Evolutionary conservation across 2,329 filamentous ascomycete species (phyloP), one percentile per base, ranked within the genome.

Genomic region (Penicillium olsonii): DNA sequence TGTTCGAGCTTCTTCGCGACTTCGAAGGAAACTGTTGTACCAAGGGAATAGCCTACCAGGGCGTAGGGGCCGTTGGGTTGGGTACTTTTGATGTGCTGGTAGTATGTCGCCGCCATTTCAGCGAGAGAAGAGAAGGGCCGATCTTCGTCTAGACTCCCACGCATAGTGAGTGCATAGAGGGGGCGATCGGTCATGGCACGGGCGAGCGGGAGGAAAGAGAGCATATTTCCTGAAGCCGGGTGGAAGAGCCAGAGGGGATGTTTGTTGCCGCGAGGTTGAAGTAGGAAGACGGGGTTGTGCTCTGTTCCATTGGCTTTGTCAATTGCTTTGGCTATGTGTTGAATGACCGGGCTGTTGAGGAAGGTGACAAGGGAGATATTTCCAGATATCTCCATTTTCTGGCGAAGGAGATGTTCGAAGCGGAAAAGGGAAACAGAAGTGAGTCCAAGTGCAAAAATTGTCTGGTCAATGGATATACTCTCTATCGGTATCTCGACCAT

Each of bases 31-130:
- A 79, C 42, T 52, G 76, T 77, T 0, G 67, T 55, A 4, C 78
- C 78, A 50, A 75, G 78, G 7, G 67, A 74, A 54, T 81, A 80
- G 1, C 78, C 78, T 0, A 74, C 72, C 1, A 81, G 56, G 0
- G 73, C 73, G 50, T 81, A 81, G 0, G 78, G 78, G 0, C 79
- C 77, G 0, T 59, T 18, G 0, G 78, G 77, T 52, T 81, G 78
- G 0, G 49, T 50, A 4, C 48, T 29, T 4, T 64, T 64, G 15
- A 81, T 71, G 1, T 70, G 68, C 0, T 44, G 34, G 2, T 56
- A 45, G 57, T 81, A 81, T 31, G 14, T 43, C 33, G 11, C 18
- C 14, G 10, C 37, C 14, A 6, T 18, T 15, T 5, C 24, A 6
- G 6, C 24, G 24, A 27, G 24, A 27, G 6, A 6, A 11, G 6